Evolutionary conservation across 805 yeast species (phyloP).

Genomic region (Dipodascopsis uninucleata): DNA sequence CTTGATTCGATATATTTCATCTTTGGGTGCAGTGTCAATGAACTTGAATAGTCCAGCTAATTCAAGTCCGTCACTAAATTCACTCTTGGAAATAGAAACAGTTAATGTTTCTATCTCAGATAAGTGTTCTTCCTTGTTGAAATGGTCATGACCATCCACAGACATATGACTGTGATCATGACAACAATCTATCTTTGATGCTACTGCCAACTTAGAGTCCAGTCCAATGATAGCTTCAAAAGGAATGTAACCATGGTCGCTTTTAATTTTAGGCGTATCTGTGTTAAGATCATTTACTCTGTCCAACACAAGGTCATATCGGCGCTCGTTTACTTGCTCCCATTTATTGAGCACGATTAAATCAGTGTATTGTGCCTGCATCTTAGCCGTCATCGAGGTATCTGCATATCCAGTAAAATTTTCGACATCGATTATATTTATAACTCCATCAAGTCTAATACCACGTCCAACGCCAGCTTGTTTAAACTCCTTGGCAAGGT

Average conservation of each 20-base stretch:
- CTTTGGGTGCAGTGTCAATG: conserved; percentile 26
- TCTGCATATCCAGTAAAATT: conserved; percentile 29
- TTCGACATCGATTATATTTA: conserved; percentile 29
- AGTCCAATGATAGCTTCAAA: conserved; percentile 26
- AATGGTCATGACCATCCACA: conserved; percentile 9
- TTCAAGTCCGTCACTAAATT: conserved; percentile 2
- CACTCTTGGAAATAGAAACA: conserved; percentile 7
- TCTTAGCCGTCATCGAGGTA: conserved; percentile 24
- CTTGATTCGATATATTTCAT: conserved; percentile 28
- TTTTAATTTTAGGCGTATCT: conserved; percentile 28
- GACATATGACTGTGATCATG: not conserved
- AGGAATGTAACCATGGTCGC: conserved; percentile 23
- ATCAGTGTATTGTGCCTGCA: conserved; percentile 30
- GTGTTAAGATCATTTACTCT: conserved; percentile 28
- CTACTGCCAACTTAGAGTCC: conserved; percentile 24
- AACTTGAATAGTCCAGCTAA: conserved; percentile 13
- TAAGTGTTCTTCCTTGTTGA: conserved; percentile 7
- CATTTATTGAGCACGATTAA: conserved; percentile 27
- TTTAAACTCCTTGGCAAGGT: conserved; percentile 21
- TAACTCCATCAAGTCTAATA: conserved; percentile 24
- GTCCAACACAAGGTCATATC: conserved; percentile 27
- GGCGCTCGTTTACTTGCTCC: conserved; percentile 25
- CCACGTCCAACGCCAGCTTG: not conserved
- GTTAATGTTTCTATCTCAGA: conserved; percentile 27
- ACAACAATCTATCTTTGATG: not conserved